Evolutionary conservation across 768 basidiomycete species (phyloP), one percentile per base, ranked within the genome.

Genomic region (Strobilomyces confusus): DNA sequence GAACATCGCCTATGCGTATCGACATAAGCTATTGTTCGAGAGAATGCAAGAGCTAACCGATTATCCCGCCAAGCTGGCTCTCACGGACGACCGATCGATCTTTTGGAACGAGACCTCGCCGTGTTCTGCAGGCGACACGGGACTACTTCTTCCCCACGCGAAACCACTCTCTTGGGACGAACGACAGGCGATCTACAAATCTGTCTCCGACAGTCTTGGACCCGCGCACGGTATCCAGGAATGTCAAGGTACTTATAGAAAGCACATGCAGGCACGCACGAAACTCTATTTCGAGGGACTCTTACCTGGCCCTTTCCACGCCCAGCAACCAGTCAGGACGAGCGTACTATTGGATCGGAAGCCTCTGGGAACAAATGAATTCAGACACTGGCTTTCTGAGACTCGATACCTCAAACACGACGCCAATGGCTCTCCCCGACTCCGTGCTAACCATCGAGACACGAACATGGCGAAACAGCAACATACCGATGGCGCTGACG

Each of bases 101-200:
- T 55, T 36, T 12, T 61, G 59, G 57, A 60, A 45, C 26, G 59
- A 54, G 32, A 44, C 47, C 1, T 65, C 57, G 13, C 59, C 64
- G 8, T 68, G 63, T 29, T 53, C 63, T 41, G 44, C 59, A 22
- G 62, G 60, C 33, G n/a, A 37, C 44, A 50, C 43, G 46, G 60
- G 51, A 4, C 12, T 60, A 12, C 56, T 57, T 26, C 52, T 68
- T 25, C 55, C 58, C 20, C 54, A 61, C 40, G 49, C 40, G 40
- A 61, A 71, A 33, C 59, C 72, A 20, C 69, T 82, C 43, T 72
- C 74, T 14, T 55, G 67, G 50, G 58, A 63, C n/a, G 80, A 83
- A 62, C 79, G 82, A 32, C 64, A 69, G 48, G 76, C 73, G 23
- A 69, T 80, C 52, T 86, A 86, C 58, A 71, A 77, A 45, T 66